Base-by-base conservation (phyloP, 176 grass and related monocot species). In the Elaeis guineensis region DNA sequence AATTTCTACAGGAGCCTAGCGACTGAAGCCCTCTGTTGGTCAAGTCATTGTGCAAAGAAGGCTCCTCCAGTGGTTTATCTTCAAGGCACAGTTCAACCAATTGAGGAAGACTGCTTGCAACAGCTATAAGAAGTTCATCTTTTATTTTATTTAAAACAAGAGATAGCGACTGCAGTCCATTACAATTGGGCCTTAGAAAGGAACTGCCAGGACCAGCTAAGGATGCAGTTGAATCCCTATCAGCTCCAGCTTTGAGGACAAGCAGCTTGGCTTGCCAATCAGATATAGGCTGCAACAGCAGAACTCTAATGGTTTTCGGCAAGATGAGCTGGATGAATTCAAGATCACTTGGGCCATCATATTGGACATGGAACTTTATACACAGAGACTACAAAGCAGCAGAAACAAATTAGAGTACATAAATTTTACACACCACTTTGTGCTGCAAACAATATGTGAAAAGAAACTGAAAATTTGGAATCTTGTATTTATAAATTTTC, bases 11-110 rank as follows among this genome's bases (percentile, higher is more conserved):
- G 54, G 86, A 78, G n/a, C 81, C 77, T 60, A 97, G 84, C 21
- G 85, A 75, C 75, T 97, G 81, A 63, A 97, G 66, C 39, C 92
- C 87, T 0, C 76, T 51, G 71, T 97, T 97, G 23, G 84, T 88
- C 74, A 97, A 62, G 64, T 91, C 92, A 35, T 76, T 75, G 12
- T 70, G 64, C 61, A 85, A 63, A 86, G 69, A 23, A 59, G 87
- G 62, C 53, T 85, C 78, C 8, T 64, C 69, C 48, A 35, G 18
- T 2, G 84, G 87, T 63, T 80, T 84, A 59, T 97, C 87, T 79
- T 91, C 92, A 61, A 97, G 83, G 73, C 72, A 82, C 21, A 97
- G 81, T 74, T 83, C 92, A 74, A 82, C 69, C 63, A 97, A 73
- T 21, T 71, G 72, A 28, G 49, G 67, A 66, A 97, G 73, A 69